phyloP scores from a whole-genome alignment of 2,329 filamentous ascomycete genomes.

The Amphichorda felina region DNA sequence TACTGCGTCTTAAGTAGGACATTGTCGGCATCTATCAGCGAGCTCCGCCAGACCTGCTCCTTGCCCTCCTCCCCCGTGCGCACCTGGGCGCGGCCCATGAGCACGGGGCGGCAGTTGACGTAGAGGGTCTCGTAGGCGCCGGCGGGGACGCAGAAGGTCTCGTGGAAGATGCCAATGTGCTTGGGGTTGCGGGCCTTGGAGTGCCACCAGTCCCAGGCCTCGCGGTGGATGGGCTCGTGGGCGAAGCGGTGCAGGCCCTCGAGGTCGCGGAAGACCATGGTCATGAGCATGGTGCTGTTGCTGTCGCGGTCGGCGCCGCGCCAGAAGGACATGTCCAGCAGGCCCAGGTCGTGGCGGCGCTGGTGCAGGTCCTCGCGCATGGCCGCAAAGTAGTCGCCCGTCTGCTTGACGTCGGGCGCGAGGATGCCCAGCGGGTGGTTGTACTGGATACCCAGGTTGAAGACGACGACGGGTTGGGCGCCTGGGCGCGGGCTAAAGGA shows the following conservation, averaged over 20 bases:
- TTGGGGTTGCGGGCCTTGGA: slow-evolving; percentile 16
- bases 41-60: slow-evolving; percentile 16
- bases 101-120: slow-evolving; percentile 24
- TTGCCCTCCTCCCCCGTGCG: slow-evolving; percentile 7
- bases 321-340: slow-evolving; percentile 31
- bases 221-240: slow-evolving; percentile 32
- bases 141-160: slow-evolving; percentile 33
- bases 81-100: slow-evolving; percentile 19
- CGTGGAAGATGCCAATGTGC: slow-evolving; percentile 41
- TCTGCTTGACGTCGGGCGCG: slow-evolving; percentile 27
- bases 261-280: slow-evolving; percentile 38
- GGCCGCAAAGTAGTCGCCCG: slow-evolving; percentile 21
- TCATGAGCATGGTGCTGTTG: slow-evolving; percentile 27
- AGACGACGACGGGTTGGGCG: slow-evolving; percentile 22
- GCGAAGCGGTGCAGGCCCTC: slow-evolving; percentile 40
- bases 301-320: slow-evolving; percentile 19
- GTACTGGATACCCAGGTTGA: slow-evolving; percentile 30
- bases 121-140: slow-evolving; percentile 40
- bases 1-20: slow-evolving; percentile 21
- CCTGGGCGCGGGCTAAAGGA: slow-evolving; percentile 14
- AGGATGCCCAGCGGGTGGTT: slow-evolving; percentile 38
- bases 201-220: slow-evolving; percentile 41
- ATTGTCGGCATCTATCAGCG: slow-evolving; percentile 19
- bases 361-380: slow-evolving; percentile 23
- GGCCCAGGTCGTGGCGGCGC: slow-evolving; percentile 30